A percentile compares a stretch with the other conserved stretches of the same genome.
Evolutionary conservation across 2,329 filamentous ascomycete species (phyloP).

Genomic region (Drechslerella dactyloides): DNA sequence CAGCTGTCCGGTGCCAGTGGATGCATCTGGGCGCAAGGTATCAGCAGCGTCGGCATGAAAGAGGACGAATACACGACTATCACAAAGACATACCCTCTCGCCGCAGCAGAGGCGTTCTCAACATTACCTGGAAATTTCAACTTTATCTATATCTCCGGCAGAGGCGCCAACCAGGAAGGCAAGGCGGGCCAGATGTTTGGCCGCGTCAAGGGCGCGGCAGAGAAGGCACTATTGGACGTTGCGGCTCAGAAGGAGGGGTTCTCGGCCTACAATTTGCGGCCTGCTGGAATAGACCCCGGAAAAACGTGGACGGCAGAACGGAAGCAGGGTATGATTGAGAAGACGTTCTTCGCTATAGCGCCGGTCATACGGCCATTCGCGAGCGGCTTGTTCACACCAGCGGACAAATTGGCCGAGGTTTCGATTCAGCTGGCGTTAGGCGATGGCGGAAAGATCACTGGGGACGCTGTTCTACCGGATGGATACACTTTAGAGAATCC

Average conservation of each 20-base stretch:
- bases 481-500: slow-evolving; percentile 52
- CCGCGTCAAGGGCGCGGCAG: slow-evolving; percentile 71
- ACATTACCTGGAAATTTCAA: slow-evolving; percentile 65
- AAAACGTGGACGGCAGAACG: slow-evolving; percentile 47
- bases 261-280: slow-evolving; percentile 66
- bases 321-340: slow-evolving; percentile 43
- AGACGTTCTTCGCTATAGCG: slow-evolving; percentile 57
- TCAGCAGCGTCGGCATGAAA: slow-evolving; percentile 53
- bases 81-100: slow-evolving; percentile 70
- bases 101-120: slow-evolving; percentile 68
- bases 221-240: slow-evolving; percentile 66
- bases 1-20: slow-evolving; percentile 70
- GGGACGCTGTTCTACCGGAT: slow-evolving; percentile 58
- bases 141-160: slow-evolving; percentile 74
- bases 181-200: slow-evolving; percentile 67
- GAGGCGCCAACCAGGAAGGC: slow-evolving; percentile 58
- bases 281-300: slow-evolving; percentile 65
- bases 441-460: slow-evolving; percentile 59
- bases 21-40: slow-evolving; percentile 72
- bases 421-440: slow-evolving; percentile 63
- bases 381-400: slow-evolving; percentile 59
- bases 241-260: slow-evolving; percentile 61
- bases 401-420: slow-evolving; percentile 61
- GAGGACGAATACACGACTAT: slow-evolving; percentile 69
- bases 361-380: slow-evolving; percentile 55